Percentiles rank a stretch among this genome's conserved stretches.
phyloP scores from a whole-genome alignment of 2,329 filamentous ascomycete species.

The Rhynchosporium agropyri region DNA sequence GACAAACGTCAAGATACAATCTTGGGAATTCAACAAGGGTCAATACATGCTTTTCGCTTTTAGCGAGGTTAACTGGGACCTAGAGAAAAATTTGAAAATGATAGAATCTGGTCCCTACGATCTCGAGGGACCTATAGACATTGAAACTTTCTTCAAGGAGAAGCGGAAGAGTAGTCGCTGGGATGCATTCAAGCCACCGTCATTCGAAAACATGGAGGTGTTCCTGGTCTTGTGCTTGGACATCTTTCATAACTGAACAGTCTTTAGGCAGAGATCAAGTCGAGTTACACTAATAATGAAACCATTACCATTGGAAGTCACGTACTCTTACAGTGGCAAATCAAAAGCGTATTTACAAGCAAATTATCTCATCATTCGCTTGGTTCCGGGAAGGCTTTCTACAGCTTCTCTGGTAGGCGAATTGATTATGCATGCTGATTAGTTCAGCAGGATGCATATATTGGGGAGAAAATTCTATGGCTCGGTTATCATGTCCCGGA shows the following conservation, averaged over 20 bases:
- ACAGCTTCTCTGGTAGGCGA: not conserved
- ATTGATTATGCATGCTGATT: not conserved
- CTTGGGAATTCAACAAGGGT: slow-evolving; percentile 12
- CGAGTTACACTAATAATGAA: not conserved
- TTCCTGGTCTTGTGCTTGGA: not conserved
- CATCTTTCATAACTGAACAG: slow-evolving; percentile 1
- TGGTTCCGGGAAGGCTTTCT: not conserved
- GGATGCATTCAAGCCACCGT: not conserved
- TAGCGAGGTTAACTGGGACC: slow-evolving; percentile 7
- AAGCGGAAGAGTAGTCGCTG: not conserved
- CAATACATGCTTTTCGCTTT: slow-evolving; percentile 21
- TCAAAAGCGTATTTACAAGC: not conserved
- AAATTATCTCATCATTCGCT: not conserved
- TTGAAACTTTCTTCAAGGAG: not conserved
- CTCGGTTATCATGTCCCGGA: not conserved
- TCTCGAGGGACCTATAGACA: not conserved
- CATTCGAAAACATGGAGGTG: slow-evolving; percentile 2
- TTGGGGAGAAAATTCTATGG: not conserved
- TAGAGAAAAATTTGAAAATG: slow-evolving; percentile 4
- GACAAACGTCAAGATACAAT: slow-evolving; percentile 4
- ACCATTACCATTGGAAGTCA: not conserved
- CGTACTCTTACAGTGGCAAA: not conserved
- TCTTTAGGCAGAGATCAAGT: not conserved
- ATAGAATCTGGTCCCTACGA: slow-evolving; percentile 9
- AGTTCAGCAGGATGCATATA: slow-evolving; percentile 4